Evolutionary conservation across 2,329 filamentous ascomycete species (phyloP).

Genomic region (Domatiomyces catenatus): DNA sequence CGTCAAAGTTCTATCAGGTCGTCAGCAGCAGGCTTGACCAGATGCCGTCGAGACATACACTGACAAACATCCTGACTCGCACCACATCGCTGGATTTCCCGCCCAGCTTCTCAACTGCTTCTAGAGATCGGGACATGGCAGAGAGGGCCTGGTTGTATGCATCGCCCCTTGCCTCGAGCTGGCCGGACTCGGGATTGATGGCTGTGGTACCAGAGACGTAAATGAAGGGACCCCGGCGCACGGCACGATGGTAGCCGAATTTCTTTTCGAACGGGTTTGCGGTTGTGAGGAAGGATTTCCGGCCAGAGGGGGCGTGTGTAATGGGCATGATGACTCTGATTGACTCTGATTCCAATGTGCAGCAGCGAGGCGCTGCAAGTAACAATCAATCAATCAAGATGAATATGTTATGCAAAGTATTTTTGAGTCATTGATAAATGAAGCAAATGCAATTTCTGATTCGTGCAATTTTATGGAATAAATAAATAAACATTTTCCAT

Average conservation of each 20-base stretch:
- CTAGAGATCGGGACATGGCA: conserved; percentile 19
- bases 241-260: conserved; percentile 26
- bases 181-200: conserved; percentile 20
- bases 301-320: background rate
- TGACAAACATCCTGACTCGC: conserved; percentile 24
- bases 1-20: conserved; percentile 17
- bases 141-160: conserved; percentile 21
- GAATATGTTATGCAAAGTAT: too few relatives aligned
- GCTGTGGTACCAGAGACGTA: conserved; percentile 27
- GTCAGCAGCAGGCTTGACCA: too few relatives aligned
- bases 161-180: conserved; percentile 21
- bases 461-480: too few relatives aligned
- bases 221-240: conserved; percentile 23
- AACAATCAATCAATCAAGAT: too few relatives aligned
- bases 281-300: conserved; percentile 19
- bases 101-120: conserved; percentile 22
- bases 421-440: too few relatives aligned
- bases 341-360: too few relatives aligned
- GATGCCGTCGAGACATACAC: too few relatives aligned
- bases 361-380: too few relatives aligned
- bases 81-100: conserved; percentile 22
- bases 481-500: too few relatives aligned
- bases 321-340: background rate
- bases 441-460: too few relatives aligned
- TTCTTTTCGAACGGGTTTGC: conserved; percentile 23